Conservation (phyloP, 768 basidiomycete species). For the Lepiota venenata region DNA sequence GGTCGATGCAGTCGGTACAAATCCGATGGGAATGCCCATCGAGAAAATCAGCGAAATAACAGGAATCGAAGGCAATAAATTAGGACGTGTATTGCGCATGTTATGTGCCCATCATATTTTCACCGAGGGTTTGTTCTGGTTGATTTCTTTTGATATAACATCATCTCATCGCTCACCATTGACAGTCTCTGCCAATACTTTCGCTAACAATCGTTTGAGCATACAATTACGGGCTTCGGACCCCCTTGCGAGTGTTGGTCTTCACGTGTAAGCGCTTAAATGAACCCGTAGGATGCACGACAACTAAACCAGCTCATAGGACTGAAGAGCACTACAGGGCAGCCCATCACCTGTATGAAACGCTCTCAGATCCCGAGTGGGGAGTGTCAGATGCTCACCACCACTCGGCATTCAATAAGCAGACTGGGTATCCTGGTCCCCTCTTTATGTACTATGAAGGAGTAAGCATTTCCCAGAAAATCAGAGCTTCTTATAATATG, state of each 20-base stretch:
- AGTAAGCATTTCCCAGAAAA: constrained; percentile 8
- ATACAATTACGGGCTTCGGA: constrained; percentile 25
- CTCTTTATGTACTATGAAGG: constrained; percentile 16
- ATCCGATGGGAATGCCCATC: constrained; percentile 27
- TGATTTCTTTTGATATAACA: not conserved
- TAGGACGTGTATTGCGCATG: constrained; percentile 28
- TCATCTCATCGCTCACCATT: not conserved
- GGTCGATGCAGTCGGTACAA: constrained; percentile 23
- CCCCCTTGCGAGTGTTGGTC: constrained; percentile 21
- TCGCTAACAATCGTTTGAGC: constrained; percentile 40
- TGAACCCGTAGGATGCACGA: no score
- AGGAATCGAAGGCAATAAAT: constrained; percentile 27
- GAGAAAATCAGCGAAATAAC: constrained; percentile 19
- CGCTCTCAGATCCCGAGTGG: constrained; percentile 31
- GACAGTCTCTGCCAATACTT: constrained; percentile 26
- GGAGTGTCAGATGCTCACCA: constrained; percentile 15
- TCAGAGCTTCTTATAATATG: not conserved
- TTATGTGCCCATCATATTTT: constrained; percentile 30
- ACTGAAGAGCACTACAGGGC: constrained; percentile 18
- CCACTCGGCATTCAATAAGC: constrained; percentile 5
- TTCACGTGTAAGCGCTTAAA: constrained; percentile 18
- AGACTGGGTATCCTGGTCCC: constrained; percentile 16
- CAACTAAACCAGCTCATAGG: not conserved
- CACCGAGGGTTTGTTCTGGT: constrained; percentile 28
- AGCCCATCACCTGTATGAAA: constrained; percentile 23